Evolutionary conservation across 306 rosid genomes (phyloP), one percentile per base, ranked within the genome.

Genomic region (Gynostemma pentaphyllum): DNA sequence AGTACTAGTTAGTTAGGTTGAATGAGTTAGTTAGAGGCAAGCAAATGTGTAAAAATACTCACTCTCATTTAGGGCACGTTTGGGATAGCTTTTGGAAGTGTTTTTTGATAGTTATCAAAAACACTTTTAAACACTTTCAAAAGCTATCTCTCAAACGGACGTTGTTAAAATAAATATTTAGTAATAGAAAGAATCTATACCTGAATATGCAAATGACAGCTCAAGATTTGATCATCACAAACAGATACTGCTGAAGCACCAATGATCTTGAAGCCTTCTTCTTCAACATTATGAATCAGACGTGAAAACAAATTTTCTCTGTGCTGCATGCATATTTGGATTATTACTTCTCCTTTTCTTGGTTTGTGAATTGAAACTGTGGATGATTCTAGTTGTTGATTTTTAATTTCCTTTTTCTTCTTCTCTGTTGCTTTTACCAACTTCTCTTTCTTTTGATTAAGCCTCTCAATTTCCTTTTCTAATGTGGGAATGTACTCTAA

Each of bases 401-500:
- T 40, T 62, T 71, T 11, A 5, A 9, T 1, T 44, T 4, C 59
- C 7, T 9, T 27, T 69, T 23, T 14, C 9, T 32, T 7, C 3
- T 11, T 60, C 12, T 59, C 40, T 28, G 51, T 27, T 28, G 62
- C 59, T 51, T 55, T 50, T 13, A 42, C 49, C 32, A 68, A 19
- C 0, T 26, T 5, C 12, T 54, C 29, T 62, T 74, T 74, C 67
- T 69, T 68, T 1, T 51, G 45, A 19, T 47, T 63, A 15, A 68
- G 34, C 27, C 54, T 30, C 22, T 68, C 57, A 12, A 68, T 68
- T 57, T 74, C 78, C 10, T 45, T 68, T 46, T 68, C 67, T 44
- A 68, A 30, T 66, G 42, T 32, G 13, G 78, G 78, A 34, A 74
- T 54, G 66, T 68, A 68, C 10, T 53, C 70, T 49, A 62, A 28